Base-by-base conservation (phyloP, 345 rosid genomes). In the Odontarrhena argentea region DNA sequence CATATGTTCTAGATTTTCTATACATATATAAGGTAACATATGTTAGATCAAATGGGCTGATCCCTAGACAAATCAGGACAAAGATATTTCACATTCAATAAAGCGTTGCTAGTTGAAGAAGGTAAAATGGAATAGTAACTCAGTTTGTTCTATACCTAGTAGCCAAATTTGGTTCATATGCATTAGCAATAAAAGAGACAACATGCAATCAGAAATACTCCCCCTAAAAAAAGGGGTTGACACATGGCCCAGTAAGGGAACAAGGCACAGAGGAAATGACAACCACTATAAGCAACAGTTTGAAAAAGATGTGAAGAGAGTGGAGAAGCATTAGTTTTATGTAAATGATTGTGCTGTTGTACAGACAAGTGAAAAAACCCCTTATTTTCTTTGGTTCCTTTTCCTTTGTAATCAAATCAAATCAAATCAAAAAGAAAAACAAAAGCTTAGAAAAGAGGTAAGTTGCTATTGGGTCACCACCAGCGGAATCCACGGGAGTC, bases 401-500 rank as follows among this genome's bases (percentile, higher is more conserved):
- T 15, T 43, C 5, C 18, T 7, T 60, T 25, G 4, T 28, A 28
- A 28, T 28, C 3, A 28, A 28, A 28, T 18, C 22, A 28, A 28
- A 28, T 34, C 35, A 25, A 43, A 8, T 51, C 62, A 63, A 54
- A 60, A 66, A 44, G 65, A 67, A 73, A 58, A 45, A 52, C 7
- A 57, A 63, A 75, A 69, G 43, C 55, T 69, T 69, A 57, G 41
- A 57, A 69, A 52, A 75, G 79, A 52, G 73, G 80, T 76, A 42
- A 55, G 78, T 55, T 61, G 79, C 4, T 53, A 63, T 55, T 55
- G 62, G 61, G 71, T 55, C 54, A 34, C 45, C 74, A 15, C 80
- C 80, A 80, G 83, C 92, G 86, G 69, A 77, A 80, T 65, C 74
- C 77, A 61, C 96, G 90, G 88, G 86, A 81, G 88, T 81, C 84